Conservation (phyloP, 208 protist species). For the Trypanosoma boissoni region DNA sequence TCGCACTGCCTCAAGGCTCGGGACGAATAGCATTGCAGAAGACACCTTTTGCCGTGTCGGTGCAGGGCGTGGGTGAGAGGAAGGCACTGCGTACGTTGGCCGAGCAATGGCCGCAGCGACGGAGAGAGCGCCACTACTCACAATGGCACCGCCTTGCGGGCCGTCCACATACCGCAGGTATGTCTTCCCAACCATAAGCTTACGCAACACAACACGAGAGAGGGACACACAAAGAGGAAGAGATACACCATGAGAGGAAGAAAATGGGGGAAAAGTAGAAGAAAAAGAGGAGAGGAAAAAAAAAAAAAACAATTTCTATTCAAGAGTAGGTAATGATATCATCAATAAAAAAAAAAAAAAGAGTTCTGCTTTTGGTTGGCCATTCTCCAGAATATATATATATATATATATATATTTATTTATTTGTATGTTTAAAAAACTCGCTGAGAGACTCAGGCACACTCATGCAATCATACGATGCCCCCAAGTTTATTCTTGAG, state of each 20-base stretch:
- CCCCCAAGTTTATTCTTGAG: conserved; percentile 76
- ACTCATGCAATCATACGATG: conserved; percentile 39
- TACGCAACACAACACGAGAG: not conserved
- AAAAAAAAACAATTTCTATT: conserved; percentile 11
- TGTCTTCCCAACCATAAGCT: conserved; percentile 80
- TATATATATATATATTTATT: conserved; percentile 2
- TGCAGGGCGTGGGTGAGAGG: not conserved
- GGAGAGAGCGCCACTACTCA: conserved; percentile 59
- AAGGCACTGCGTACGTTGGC: conserved; percentile 26
- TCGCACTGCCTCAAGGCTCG: conserved; percentile 82
- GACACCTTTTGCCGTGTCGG: conserved; percentile 16
- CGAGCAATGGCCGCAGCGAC: conserved; percentile 44
- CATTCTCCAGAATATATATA: too few relatives aligned
- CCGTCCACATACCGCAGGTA: conserved; percentile 86
- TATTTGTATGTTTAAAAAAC: not conserved
- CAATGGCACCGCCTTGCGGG: conserved; percentile 70
- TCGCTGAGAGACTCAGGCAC: too few relatives aligned
- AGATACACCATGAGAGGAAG: too few relatives aligned
- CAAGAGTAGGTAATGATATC: not conserved
- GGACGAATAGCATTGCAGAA: conserved; percentile 58
- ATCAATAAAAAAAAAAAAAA: not conserved
- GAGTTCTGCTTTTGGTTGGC: too few relatives aligned
- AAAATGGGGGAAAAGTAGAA: conserved; percentile 17
- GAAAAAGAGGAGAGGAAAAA: conserved; percentile 14
- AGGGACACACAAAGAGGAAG: too few relatives aligned